Evolutionary conservation across 768 basidiomycete genomes (phyloP), one percentile per base, ranked within the genome.

Genomic region (Tulasnella sp.): DNA sequence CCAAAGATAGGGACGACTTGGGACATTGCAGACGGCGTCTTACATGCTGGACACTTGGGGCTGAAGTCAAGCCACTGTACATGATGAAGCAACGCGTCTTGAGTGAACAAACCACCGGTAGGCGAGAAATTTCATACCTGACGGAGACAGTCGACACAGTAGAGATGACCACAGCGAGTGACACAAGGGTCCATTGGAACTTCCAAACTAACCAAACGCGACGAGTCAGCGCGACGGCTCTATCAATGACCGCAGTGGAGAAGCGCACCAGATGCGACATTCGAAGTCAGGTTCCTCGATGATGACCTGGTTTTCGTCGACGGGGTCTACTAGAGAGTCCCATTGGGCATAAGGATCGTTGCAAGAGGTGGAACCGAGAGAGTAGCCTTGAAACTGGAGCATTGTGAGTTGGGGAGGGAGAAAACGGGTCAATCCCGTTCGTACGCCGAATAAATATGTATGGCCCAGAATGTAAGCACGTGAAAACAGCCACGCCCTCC

Each of bases 181-280:
- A 52, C 50, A 15, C 50, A 52, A 2, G 50, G 50, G 25, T 52
- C 50, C 37, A 35, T 52, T 36, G 50, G 50, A 8, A 34, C 31
- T 32, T 52, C 50, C 2, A 51, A 36, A 9, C 1, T 2, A 36
- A 17, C 17, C 3, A 11, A 5, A 15, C 15, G 31, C 19, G n/a
- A n/a, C n/a, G n/a, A 52, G 50, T 52, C 50, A 52, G 50, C 23
- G n/a, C 12, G 19, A 52, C 15, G 17, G 1, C 3, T 29, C 9
- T n/a, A 35, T 14, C 1, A 19, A 2, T 3, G 50, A 5, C 17
- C 12, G 32, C 31, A 52, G 31, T 36, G 7, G 50, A 29, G 15
- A 15, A 19, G 43, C 19, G 32, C 50, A 52, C 50, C 50, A 52
- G 32, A 52, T 52, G 32, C 50, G 50, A 35, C 50, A 52, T 52